Evolutionary conservation across 805 yeast genomes (phyloP).

Genomic region (Pichia paraexigua): DNA sequence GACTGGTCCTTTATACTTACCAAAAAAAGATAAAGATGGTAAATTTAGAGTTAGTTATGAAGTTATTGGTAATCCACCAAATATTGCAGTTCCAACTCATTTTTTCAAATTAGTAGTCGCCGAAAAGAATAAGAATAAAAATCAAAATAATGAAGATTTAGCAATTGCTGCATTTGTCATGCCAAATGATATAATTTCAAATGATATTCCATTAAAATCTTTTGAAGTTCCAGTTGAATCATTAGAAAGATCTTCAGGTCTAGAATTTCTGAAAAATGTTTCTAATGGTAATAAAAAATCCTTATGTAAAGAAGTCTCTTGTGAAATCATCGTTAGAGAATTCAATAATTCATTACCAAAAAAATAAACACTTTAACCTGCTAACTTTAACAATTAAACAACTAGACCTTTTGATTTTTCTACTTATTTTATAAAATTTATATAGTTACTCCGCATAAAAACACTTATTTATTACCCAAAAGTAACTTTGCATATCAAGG

Average conservation of each 20-base stretch:
- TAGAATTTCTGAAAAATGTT: constrained; percentile 66
- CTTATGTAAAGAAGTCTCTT: constrained; percentile 72
- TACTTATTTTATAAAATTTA: neutral
- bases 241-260: constrained; percentile 78
- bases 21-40: constrained; percentile 68
- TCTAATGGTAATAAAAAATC: constrained; percentile 49
- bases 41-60: constrained; percentile 82
- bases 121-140: constrained; percentile 41
- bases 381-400: neutral
- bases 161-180: constrained; percentile 89
- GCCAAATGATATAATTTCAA: constrained; percentile 78
- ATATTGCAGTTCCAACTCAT: constrained; percentile 95
- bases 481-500: no score
- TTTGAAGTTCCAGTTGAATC: constrained; percentile 90
- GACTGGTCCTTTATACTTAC: constrained; percentile 91
- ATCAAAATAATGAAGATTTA: constrained; percentile 34
- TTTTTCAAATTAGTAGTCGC: constrained; percentile 88
- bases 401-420: neutral
- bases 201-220: constrained; percentile 56
- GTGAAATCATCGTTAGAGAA: constrained; percentile 77
- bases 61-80: constrained; percentile 94
- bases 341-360: constrained; percentile 42
- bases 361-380: no score
- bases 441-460: neutral
- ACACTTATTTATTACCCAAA: neutral